A percentile compares a stretch with the other conserved stretches of the same genome.
These are phyloP conservation scores for Hemileccinum impolitum DNA, from an alignment of 768 basidiomycete species.

Conservation along the genomic window DNA sequence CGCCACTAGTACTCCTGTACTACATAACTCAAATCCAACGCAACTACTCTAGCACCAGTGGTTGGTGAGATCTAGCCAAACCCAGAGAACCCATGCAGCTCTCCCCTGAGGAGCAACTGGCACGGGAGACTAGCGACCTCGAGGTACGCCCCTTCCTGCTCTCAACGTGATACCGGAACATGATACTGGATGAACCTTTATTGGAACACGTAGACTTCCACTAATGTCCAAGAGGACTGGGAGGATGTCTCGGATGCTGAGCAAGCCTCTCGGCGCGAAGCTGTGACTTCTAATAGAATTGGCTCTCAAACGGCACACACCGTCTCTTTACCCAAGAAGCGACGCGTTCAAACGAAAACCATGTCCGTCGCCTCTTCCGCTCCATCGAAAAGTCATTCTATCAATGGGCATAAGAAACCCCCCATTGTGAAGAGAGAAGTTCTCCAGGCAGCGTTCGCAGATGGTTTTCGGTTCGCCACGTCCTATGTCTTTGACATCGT, in stretches of 20 bases:
- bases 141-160: slow-evolving; percentile 7
- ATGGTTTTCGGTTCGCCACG: slow-evolving; percentile 27
- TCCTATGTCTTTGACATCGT: slow-evolving; percentile 49
- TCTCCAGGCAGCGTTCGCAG: slow-evolving; percentile 18
- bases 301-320: slow-evolving; percentile 11
- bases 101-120: not conserved
- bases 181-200: not conserved
- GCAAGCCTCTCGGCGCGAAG: slow-evolving; percentile 8
- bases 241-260: slow-evolving; percentile 31
- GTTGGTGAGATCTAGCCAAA: not conserved
- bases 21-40: too few relatives aligned
- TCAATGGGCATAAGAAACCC: slow-evolving; percentile 27
- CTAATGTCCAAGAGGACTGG: slow-evolving; percentile 28
- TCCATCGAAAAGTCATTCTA: slow-evolving; percentile 15
- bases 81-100: slow-evolving; percentile 13
- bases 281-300: slow-evolving; percentile 1
- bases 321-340: slow-evolving; percentile 28
- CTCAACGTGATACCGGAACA: not conserved
- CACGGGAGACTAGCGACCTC: not conserved
- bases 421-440: slow-evolving; percentile 28
- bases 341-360: slow-evolving; percentile 23
- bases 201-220: not conserved
- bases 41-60: too few relatives aligned
- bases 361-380: slow-evolving; percentile 19
- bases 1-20: not conserved